Percentiles rank a stretch among this genome's conserved stretches.
phyloP scores from a whole-genome alignment of 345 rosid genomes.

The Linum lewisii region DNA sequence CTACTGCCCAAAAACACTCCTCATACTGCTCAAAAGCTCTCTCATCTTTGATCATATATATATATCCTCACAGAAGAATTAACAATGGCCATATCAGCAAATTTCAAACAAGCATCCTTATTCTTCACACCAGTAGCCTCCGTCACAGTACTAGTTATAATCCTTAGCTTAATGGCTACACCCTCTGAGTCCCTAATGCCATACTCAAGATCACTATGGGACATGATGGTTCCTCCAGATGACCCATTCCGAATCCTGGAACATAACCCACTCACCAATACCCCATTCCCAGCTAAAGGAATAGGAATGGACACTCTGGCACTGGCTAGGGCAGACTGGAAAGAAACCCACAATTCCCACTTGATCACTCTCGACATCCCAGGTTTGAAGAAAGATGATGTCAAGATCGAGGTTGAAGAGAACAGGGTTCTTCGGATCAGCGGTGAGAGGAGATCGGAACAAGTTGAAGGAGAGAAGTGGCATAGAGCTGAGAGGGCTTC shows the following conservation, averaged over 20 bases:
- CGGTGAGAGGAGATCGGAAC: slow-evolving; percentile 26
- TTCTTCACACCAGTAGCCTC: too few relatives aligned
- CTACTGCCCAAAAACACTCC: too few relatives aligned
- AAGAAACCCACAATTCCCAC: slow-evolving; percentile 20
- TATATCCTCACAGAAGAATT: too few relatives aligned
- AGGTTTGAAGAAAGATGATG: slow-evolving; percentile 29
- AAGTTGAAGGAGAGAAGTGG: slow-evolving; percentile 29
- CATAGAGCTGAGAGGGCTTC: slow-evolving; percentile 28
- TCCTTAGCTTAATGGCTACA: neutral
- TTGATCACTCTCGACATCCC: slow-evolving; percentile 26
- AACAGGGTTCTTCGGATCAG: slow-evolving; percentile 28
- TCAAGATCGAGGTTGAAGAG: slow-evolving; percentile 33
- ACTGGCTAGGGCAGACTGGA: slow-evolving; percentile 32
- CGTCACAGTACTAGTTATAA: neutral
- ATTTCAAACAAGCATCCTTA: too few relatives aligned
- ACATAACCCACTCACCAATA: slow-evolving; percentile 25
- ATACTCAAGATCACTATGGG: slow-evolving; percentile 18
- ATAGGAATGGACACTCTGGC: slow-evolving; percentile 10
- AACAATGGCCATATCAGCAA: too few relatives aligned
- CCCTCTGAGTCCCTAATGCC: slow-evolving; percentile 14
- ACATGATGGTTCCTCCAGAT: slow-evolving; percentile 23
- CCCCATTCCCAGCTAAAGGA: slow-evolving; percentile 27
- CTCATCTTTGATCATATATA: too few relatives aligned
- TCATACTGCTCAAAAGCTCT: neutral
- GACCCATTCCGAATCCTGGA: slow-evolving; percentile 40